Conservation (phyloP, 2,329 filamentous ascomycete genomes). For the Calonectria pseudoreteaudii region DNA sequence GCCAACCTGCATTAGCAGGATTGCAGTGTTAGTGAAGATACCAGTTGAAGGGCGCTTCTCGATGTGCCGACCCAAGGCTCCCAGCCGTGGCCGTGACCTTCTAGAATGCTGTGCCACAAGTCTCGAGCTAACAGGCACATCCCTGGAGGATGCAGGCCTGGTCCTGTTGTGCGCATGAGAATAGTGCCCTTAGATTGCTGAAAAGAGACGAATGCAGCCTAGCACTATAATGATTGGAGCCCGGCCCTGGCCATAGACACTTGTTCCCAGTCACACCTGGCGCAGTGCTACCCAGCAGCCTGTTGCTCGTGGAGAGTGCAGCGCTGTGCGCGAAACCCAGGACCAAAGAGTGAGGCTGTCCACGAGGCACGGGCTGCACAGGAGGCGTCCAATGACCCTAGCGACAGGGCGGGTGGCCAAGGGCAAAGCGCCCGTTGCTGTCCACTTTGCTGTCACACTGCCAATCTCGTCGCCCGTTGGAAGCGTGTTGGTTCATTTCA, state of each 20-base stretch:
- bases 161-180: constrained; percentile 11
- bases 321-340: constrained; percentile 27
- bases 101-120: constrained; percentile 12
- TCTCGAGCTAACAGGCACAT: constrained; percentile 6
- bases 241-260: constrained; percentile 28
- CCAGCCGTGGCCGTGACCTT: background rate
- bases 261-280: constrained; percentile 30
- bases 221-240: constrained; percentile 29
- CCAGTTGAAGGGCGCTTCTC: background rate
- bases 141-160: background rate
- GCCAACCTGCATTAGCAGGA: constrained; percentile 1
- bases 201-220: constrained; percentile 42
- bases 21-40: constrained; percentile 8
- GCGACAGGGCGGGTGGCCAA: constrained; percentile 11
- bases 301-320: constrained; percentile 33
- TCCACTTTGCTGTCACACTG: constrained; percentile 34
- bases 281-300: constrained; percentile 38
- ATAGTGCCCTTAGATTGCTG: constrained; percentile 36
- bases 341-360: constrained; percentile 42
- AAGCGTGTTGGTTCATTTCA: constrained; percentile 30
- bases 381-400: constrained; percentile 36
- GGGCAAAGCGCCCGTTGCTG: constrained; percentile 37
- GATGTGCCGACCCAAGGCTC: constrained; percentile 11
- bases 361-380: constrained; percentile 33
- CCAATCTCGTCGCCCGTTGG: constrained; percentile 39